phyloP scores from a whole-genome alignment of 2,329 filamentous ascomycete genomes.

The Periconia sp. region DNA sequence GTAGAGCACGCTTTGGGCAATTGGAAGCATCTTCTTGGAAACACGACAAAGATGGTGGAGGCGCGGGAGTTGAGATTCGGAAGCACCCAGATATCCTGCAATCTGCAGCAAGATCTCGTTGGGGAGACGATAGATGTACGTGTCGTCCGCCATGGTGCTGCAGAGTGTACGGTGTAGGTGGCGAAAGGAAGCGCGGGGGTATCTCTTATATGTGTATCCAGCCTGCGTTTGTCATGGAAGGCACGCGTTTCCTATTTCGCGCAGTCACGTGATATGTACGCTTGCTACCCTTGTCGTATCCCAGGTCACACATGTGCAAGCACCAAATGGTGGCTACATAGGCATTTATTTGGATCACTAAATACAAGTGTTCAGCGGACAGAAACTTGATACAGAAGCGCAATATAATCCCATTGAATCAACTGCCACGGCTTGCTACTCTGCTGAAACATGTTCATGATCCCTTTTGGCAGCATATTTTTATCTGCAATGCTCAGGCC shows the following conservation, averaged over 20 bases:
- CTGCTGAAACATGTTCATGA: constrained; percentile 23
- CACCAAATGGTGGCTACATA: no score
- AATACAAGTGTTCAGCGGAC: no score
- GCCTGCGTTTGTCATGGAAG: no score
- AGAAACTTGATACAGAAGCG: not conserved
- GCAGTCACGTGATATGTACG: no score
- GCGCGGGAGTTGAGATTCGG: not conserved
- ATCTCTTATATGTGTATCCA: no score
- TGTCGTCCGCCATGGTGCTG: not conserved
- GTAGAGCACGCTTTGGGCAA: constrained; percentile 21
- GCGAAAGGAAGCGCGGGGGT: no score
- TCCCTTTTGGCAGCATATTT: constrained; percentile 24
- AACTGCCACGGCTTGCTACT: constrained; percentile 28
- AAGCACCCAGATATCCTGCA: constrained; percentile 5
- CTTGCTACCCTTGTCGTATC: no score
- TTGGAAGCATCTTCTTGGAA: constrained; percentile 17
- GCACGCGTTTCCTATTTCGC: no score
- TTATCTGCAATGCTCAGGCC: constrained; percentile 24
- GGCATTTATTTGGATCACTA: no score
- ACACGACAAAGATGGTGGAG: constrained; percentile 19
- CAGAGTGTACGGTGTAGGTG: no score
- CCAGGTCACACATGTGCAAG: no score
- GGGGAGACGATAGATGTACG: constrained; percentile 16
- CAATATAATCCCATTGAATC: constrained; percentile 12
- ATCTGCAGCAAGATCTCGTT: constrained; percentile 24